Evolutionary conservation across 805 yeast genomes (phyloP), one percentile per base, ranked within the genome.

Genomic region (Tetrapisispora phaffii): DNA sequence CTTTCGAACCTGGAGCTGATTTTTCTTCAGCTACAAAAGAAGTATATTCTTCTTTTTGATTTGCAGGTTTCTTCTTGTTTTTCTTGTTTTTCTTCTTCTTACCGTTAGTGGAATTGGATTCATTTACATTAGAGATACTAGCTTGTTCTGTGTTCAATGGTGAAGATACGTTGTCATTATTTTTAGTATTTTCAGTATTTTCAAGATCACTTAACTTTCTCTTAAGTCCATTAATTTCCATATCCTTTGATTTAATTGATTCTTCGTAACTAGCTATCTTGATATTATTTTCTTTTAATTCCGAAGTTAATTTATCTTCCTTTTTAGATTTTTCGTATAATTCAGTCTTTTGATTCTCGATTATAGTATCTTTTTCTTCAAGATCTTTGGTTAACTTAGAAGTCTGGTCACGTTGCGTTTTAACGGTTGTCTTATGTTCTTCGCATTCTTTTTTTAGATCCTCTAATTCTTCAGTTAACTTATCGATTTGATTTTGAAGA

Each of bases 11-110:
- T 4, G 33, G 12, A 9, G 13, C 31, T 28, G 31, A 28, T 6
- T 12, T 15, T 6, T 6, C 23, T 7, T 36, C 29, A 4, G 10
- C n/a, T 15, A 15, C 10, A 23, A n/a, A 3, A 2, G 9, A 26
- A 36, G 39, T 3, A n/a, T 19, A 6, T n/a, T 21, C 29, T 36
- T 36, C 39, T 16, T 16, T n/a, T 23, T 43, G 44, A 46, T 38
- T 50, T 20, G 34, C 46, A n/a, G 39, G 53, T 49, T 41, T 60
- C 50, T 31, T 63, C 52, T 39, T 53, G 54, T 53, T 57, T 53
- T 23, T 56, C 47, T 44, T 48, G 5, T 41, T 46, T 12, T 41
- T 43, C 40, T 41, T 46, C 16, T 44, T 46, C 7, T 31, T 22
- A 23, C 39, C 33, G 2, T 19, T 21, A 13, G 34, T 21, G 21